Evolutionary conservation across 1,139 yeast genomes (phyloP), one percentile per base, ranked within the genome.

Genomic region (Yamadazyma jaroonii): DNA sequence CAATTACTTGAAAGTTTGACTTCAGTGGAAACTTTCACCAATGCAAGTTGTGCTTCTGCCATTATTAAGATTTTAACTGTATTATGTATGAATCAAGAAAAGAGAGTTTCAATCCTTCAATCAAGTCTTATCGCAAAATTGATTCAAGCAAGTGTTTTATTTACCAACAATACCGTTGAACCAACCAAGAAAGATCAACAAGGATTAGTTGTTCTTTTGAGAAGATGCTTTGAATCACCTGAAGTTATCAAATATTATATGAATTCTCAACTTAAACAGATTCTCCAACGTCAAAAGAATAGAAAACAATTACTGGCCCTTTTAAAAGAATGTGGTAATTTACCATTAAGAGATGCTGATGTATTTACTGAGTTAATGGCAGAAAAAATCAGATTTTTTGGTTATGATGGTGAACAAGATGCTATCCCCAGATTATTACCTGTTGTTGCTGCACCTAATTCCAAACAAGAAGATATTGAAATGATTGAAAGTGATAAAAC

Each of bases 191-290:
- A 43, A 28, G 50, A 46, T 6, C 43, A 45, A 44, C 55, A 15
- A 42, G 47, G 29, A 29, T 25, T 60, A 14, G 59, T 54, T 1
- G 64, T 79, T 17, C 63, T 88, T 22, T 59, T 83, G 4, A 73
- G 96, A 52, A 71, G 85, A 37, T 79, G 89, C 40, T 79, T 81
- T 53, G 97, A 90, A 54, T 74, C 79, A 1, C 59, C 63, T 0
- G 72, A 69, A 0, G 62, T 77, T 11, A 62, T 88, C 12, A 63
- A 67, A 21, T 62, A 63, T 13, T 62, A 75, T 31, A 76, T 87
- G 56, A 54, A 61, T 14, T 57, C 73, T 41, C 82, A 79, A 39
- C 49, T 83, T 11, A 52, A 64, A 6, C 34, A 29, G 12, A 29
- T 44, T 4, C 30, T 47, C 11, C 38, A 25, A 11, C 39, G 34